Evolutionary conservation across 768 basidiomycete species (phyloP), one percentile per base, ranked within the genome.

Genomic region (Pleurotus tuoliensis): DNA sequence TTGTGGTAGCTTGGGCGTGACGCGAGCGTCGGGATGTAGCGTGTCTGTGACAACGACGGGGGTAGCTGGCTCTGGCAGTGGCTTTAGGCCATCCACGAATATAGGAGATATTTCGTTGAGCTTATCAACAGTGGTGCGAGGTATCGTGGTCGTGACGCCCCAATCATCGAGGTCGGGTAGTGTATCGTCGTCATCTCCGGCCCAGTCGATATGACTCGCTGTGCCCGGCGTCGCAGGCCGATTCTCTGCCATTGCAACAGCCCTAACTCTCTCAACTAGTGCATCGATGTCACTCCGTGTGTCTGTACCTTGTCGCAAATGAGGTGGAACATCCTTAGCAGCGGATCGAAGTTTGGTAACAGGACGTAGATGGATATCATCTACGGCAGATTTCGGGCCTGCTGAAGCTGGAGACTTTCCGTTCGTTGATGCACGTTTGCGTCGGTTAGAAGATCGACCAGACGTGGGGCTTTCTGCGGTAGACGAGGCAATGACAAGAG

Each of bases 91-190:
- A 60, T 83, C 85, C 50, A 82, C 80, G 18, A 86, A 75, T 54
- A 89, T 86, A 1, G 88, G 87, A 2, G 88, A 88, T 55, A 74
- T 70, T 45, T 77, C 76, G 45, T 68, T 63, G 65, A 66, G 68
- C 59, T 61, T 69, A 44, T 56, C 57, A 4, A 34, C 30, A 34
- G 30, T 34, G 4, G 63, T 27, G 18, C 60, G 57, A 44, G 43
- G 59, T 55, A 71, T 68, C 16, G 68, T 70, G 15, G 83, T 75
- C 16, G 76, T 76, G 45, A 91, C 81, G 16, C 86, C 90, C 92
- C 92, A 94, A 65, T 94, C 92, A 66, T 93, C 83, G 24, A 94
- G 76, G 69, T 91, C 89, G 4, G 92, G 91, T 2, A 94, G 74
- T 59, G 81, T 84, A 63, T 88, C 87, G 60, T 93, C 90, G 56